These are phyloP conservation scores for Coemansia sp. DNA, from an alignment of 192 early-diverging fungal species.

Conservation along the genomic window DNA sequence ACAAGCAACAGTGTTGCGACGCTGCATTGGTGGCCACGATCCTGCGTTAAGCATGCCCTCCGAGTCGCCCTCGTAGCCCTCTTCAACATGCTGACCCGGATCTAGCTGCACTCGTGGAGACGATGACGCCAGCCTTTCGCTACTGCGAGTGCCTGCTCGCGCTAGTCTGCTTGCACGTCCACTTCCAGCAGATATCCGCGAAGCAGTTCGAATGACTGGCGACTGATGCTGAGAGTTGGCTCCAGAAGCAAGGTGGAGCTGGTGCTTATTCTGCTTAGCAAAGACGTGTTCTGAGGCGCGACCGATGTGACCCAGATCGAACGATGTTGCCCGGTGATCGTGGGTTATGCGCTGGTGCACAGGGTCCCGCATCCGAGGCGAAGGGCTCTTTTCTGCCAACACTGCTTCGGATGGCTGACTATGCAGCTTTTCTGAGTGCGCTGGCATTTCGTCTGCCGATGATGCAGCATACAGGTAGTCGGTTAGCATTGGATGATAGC, in stretches of 20 bases:
- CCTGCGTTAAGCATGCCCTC: constrained; percentile 26
- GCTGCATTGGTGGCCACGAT: constrained; percentile 30
- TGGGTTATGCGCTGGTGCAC: constrained; percentile 12
- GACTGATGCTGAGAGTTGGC: background rate
- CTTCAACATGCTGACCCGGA: constrained; percentile 17
- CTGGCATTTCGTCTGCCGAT: constrained; percentile 25
- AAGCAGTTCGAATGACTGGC: background rate
- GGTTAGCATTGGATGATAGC: constrained; percentile 10
- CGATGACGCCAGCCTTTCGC: constrained; percentile 15
- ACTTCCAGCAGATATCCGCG: background rate
- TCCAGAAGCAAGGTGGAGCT: background rate
- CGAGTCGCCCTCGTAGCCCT: constrained; percentile 50
- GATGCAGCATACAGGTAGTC: constrained; percentile 25
- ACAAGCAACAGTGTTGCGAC: constrained; percentile 51
- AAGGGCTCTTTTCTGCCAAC: background rate
- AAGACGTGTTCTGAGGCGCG: background rate
- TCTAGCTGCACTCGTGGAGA: constrained; percentile 1
- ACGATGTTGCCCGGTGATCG: constrained; percentile 47
- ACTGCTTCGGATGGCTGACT: background rate
- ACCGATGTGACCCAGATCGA: constrained; percentile 42
- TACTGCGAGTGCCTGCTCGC: constrained; percentile 18
- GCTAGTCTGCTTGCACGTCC: background rate
- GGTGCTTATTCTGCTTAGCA: background rate
- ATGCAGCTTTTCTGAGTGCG: background rate
- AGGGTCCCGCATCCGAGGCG: background rate